These are phyloP conservation scores for Diplodia scrobiculata DNA, from an alignment of 2,329 filamentous ascomycete species.

Conservation along the genomic window DNA sequence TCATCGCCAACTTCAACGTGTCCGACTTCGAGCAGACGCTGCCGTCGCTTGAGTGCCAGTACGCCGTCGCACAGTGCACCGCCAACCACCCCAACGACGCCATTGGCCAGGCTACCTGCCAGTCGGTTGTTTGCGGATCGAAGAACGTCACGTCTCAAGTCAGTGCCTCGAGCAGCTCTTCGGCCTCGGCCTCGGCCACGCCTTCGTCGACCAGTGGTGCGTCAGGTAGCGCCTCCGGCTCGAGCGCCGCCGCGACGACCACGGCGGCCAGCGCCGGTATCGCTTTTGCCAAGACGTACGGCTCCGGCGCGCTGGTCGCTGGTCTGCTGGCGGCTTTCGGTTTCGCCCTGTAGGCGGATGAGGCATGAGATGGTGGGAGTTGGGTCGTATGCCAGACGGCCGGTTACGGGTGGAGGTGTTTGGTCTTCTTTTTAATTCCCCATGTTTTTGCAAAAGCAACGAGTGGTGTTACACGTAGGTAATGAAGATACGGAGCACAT, in stretches of 20 bases:
- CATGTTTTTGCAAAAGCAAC: slow-evolving; percentile 19
- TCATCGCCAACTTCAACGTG: slow-evolving; percentile 57
- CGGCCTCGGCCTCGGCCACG: slow-evolving; percentile 36
- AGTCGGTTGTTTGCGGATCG: slow-evolving; percentile 55
- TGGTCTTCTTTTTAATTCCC: slow-evolving; percentile 21
- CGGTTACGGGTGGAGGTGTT: not conserved
- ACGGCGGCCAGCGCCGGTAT: slow-evolving; percentile 50
- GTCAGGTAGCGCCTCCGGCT: slow-evolving; percentile 29
- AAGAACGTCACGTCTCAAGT: slow-evolving; percentile 35
- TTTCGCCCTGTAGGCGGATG: slow-evolving; percentile 55
- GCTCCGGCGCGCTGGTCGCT: slow-evolving; percentile 56
- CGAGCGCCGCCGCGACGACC: slow-evolving; percentile 38
- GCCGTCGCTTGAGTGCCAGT: slow-evolving; percentile 42
- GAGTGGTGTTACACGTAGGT: slow-evolving; percentile 27
- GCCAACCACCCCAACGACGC: slow-evolving; percentile 50
- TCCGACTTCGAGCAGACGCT: slow-evolving; percentile 60
- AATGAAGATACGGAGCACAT: slow-evolving; percentile 27
- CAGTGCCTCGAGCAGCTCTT: slow-evolving; percentile 31
- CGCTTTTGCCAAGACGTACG: slow-evolving; percentile 53
- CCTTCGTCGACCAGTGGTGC: slow-evolving; percentile 30
- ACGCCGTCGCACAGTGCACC: slow-evolving; percentile 48
- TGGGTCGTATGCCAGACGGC: not conserved
- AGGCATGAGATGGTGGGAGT: not conserved
- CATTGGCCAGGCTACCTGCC: slow-evolving; percentile 50
- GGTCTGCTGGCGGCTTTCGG: slow-evolving; percentile 60